phyloP scores from a whole-genome alignment of 768 basidiomycete genomes.

The Termitomyces sp. region DNA sequence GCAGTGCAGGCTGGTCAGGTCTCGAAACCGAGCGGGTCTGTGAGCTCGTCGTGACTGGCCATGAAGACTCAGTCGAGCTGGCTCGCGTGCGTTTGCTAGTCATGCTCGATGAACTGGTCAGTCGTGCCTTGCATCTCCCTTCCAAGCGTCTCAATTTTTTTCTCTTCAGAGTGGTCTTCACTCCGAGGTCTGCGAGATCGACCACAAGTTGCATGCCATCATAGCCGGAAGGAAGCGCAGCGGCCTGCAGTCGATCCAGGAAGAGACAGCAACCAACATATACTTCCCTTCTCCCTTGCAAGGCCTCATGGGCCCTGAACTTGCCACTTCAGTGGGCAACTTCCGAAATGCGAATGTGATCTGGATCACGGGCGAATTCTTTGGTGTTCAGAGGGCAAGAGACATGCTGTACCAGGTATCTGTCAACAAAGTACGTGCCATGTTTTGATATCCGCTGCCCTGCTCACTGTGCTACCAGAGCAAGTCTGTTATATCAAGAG shows the following conservation, averaged over 20 bases:
- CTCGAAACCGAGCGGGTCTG: constrained; percentile 93
- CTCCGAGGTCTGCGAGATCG: constrained; percentile 88
- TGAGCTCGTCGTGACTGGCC: constrained; percentile 86
- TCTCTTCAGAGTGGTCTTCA: constrained; percentile 76
- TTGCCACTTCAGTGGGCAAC: constrained; percentile 34
- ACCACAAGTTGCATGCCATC: constrained; percentile 90
- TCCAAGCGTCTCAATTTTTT: constrained; percentile 12
- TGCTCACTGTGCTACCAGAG: constrained; percentile 42
- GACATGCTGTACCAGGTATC: constrained; percentile 94
- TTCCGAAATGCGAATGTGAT: constrained; percentile 70
- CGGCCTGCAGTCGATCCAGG: constrained; percentile 86
- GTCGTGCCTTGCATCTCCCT: constrained; percentile 24
- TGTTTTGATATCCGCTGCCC: not conserved
- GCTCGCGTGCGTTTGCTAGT: constrained; percentile 88
- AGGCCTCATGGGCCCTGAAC: constrained; percentile 72
- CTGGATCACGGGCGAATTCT: constrained; percentile 98
- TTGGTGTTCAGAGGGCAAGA: constrained; percentile 89
- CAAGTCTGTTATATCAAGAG: constrained; percentile 84
- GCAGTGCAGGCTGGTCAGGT: constrained; percentile 78
- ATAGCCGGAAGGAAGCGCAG: constrained; percentile 86
- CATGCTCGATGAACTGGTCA: constrained; percentile 90
- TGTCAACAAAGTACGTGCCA: constrained; percentile 64
- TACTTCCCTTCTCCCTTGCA: constrained; percentile 91
- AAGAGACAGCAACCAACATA: constrained; percentile 96
- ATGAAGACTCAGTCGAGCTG: constrained; percentile 84